Base-by-base conservation (phyloP, 768 basidiomycete species). In the Rickenella mellea region DNA sequence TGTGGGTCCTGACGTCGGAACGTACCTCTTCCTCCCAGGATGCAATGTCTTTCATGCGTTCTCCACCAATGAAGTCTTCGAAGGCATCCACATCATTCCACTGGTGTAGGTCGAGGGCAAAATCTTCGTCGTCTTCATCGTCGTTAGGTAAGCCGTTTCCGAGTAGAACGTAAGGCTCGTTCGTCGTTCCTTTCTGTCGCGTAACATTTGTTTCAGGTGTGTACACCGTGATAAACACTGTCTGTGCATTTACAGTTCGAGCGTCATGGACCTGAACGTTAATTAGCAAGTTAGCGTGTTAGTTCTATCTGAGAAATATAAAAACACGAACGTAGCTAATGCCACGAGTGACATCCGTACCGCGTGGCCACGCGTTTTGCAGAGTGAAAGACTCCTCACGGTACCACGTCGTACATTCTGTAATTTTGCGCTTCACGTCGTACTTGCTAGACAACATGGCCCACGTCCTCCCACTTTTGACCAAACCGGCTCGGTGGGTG, bases 381-480 rank as follows among this genome's bases (percentile, higher is more conserved):
- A 36, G 33, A 8, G 33, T 36, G 15, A 36, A 36, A 15, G 15
- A 10, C 15, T 36, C 33, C 15, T 36, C 33, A 15, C 15, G 33
- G 10, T 36, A 17, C n/a, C n/a, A n/a, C n/a, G n/a, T n/a, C n/a
- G n/a, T n/a, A n/a, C n/a, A n/a, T n/a, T n/a, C n/a, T n/a, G n/a
- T n/a, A n/a, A n/a, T n/a, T 22, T 36, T 10, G 15, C 33, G 33
- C 11, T 17, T 5, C 10, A 19, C 15, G 9, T 17, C 24, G 15
- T 17, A 17, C 15, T 36, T 36, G 29, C 63, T 73, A n/a, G 77
- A 79, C 5, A 77, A 57, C 49, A 72, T 73, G 17, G 62, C 65
- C 51, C 64, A 65, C 0, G 74, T 75, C 36, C 54, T 54, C 0
- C 71, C 75, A 0, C 44, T 54, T 59, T 66, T 73, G 41, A 85